Base-by-base conservation (phyloP, 2,329 filamentous ascomycete species). In the Paradendryphiella salina region DNA sequence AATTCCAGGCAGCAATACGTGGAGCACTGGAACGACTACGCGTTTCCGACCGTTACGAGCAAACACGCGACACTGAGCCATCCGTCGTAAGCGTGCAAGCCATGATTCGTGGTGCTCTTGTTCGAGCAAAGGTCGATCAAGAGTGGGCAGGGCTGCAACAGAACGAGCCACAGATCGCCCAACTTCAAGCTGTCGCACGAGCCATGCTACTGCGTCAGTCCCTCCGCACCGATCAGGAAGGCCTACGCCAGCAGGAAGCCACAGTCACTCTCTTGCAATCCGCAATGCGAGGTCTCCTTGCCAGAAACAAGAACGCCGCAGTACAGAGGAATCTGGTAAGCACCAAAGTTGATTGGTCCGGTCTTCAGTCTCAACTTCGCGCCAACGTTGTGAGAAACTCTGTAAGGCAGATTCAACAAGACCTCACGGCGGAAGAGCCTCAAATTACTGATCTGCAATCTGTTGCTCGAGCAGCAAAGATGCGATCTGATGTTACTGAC, bases 71-170 rank as follows among this genome's bases (percentile, higher is more conserved):
- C 46, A 83, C 86, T 41, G 81, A 91, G 48, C 79, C 82, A 35
- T 79, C 84, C 58, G 81, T 67, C 73, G 81, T 69, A 31, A 63
- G 72, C 21, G 66, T 84, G 11, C 81, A 84, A 52, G 74, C 78
- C 26, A 75, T 76, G 54, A 82, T 88, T 64, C 81, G 86, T 63
- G 89, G 88, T 20, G 86, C 85, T 59, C 75, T 90, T 56, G 73
- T 82, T 50, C 83, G 88, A 38, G 81, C 83, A 67, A 76, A 76
- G 40, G 73, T 87, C 52, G 70, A 76, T 43, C 67, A 67, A 28
- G 60, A 72, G 40, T 69, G 63, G 54, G 57, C 67, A 5, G 69
- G 70, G 29, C 45, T 68, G 9, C 66, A 67, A 32, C 57, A 76
- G 76, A 54, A 84, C 84, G 72, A 80, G 82, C 62, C 74, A 77